Percentiles rank a stretch among this genome's conserved stretches.
These are phyloP conservation scores for Aspergillus jensenii DNA, from an alignment of 2,329 filamentous ascomycete species.

Conservation along the genomic window DNA sequence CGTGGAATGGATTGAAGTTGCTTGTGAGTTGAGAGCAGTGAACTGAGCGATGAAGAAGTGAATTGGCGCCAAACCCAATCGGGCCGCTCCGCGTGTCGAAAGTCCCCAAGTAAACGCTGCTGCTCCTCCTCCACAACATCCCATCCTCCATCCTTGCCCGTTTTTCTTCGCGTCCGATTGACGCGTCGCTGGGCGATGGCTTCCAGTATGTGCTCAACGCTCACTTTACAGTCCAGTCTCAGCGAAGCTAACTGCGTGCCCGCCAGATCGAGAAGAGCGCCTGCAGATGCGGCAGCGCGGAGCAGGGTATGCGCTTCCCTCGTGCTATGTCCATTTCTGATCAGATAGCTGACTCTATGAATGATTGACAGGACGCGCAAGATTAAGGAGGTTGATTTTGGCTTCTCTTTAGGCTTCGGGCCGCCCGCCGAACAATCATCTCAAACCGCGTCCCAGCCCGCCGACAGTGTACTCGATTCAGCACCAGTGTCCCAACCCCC, in stretches of 20 bases:
- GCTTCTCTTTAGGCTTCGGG: constrained; percentile 47
- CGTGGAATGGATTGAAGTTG: neutral
- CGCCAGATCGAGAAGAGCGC: constrained; percentile 53
- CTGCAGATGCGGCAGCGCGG: constrained; percentile 58
- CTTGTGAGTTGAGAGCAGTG: neutral
- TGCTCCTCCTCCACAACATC: constrained; percentile 9
- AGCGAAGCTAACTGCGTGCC: constrained; percentile 5
- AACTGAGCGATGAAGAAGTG: constrained; percentile 26
- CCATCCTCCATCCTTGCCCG: neutral
- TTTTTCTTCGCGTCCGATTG: constrained; percentile 19
- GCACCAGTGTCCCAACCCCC: constrained; percentile 20
- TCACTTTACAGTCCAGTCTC: neutral
- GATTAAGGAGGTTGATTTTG: constrained; percentile 50
- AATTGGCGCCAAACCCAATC: constrained; percentile 24
- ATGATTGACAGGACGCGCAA: constrained; percentile 44
- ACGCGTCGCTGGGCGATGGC: constrained; percentile 39
- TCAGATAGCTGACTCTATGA: neutral
- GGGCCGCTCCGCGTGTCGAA: constrained; percentile 11
- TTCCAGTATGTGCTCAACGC: constrained; percentile 32
- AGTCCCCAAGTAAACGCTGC: constrained; percentile 1
- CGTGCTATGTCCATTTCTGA: constrained; percentile 22
- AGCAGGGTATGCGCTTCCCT: constrained; percentile 49
- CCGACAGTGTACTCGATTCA: constrained; percentile 16
- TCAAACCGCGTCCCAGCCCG: constrained; percentile 28
- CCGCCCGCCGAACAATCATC: constrained; percentile 18